Conservation (phyloP, 148 eudicot species). For the Nepenthes mirabilis region DNA sequence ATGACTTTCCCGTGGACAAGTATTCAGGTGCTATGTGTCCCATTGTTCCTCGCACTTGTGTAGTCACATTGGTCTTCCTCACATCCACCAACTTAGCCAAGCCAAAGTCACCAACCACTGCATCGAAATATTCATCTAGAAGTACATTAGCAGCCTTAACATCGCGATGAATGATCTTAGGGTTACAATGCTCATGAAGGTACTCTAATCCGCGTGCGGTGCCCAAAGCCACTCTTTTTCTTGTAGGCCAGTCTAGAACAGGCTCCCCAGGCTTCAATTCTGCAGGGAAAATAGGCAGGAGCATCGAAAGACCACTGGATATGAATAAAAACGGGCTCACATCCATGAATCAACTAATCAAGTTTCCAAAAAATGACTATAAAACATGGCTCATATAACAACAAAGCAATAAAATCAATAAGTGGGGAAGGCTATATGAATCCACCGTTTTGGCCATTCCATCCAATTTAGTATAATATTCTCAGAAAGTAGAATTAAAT, state of each 20-base stretch:
- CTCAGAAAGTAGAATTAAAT: too few relatives aligned
- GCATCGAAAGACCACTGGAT: background rate
- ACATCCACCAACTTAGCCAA: constrained; percentile 49
- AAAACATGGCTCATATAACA: too few relatives aligned
- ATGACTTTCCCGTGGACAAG: constrained; percentile 36
- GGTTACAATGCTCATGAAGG: constrained; percentile 46
- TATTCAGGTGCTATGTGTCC: constrained; percentile 47
- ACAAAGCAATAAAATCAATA: too few relatives aligned
- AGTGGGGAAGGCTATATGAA: too few relatives aligned
- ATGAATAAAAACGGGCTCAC: background rate
- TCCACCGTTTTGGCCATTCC: too few relatives aligned
- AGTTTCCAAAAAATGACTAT: too few relatives aligned
- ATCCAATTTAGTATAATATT: too few relatives aligned
- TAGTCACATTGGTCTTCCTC: constrained; percentile 36
- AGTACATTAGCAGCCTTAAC: constrained; percentile 40
- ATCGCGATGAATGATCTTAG: constrained; percentile 38
- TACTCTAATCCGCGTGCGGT: constrained; percentile 50
- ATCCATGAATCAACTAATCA: too few relatives aligned
- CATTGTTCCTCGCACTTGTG: constrained; percentile 43
- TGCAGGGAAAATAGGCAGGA: constrained; percentile 8
- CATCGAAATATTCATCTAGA: constrained; percentile 30
- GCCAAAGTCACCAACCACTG: constrained; percentile 42
- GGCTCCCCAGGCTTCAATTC: constrained; percentile 32
- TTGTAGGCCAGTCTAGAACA: constrained; percentile 35
- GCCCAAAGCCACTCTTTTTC: constrained; percentile 41